Conservation (phyloP, 2,329 filamentous ascomycete species). For the Pezicula neosporulosa region DNA sequence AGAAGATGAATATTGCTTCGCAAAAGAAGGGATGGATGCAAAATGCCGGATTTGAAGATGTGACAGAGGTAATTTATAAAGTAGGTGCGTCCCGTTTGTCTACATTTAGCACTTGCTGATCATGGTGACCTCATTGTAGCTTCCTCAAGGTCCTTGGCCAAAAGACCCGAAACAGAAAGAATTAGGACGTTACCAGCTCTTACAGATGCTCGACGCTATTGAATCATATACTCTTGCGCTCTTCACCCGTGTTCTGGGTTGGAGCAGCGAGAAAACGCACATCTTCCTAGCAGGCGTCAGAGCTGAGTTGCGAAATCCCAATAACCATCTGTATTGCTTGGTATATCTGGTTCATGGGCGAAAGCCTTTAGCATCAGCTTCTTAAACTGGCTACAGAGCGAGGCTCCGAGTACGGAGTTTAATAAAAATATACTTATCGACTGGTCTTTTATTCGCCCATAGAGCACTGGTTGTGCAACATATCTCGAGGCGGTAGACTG, state of each 20-base stretch:
- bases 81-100: background rate
- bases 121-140: background rate
- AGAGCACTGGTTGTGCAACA: too few species aligned
- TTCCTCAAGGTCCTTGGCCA: constrained; percentile 29
- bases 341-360: background rate
- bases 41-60: constrained; percentile 36
- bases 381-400: too few species aligned
- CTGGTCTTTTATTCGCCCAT: too few species aligned
- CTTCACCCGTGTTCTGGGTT: constrained; percentile 42
- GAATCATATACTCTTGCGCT: constrained; percentile 47
- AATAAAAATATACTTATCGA: too few species aligned
- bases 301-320: constrained; percentile 1
- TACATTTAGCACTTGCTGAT: background rate
- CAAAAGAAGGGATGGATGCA: constrained; percentile 16
- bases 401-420: too few species aligned
- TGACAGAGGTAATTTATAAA: constrained; percentile 15
- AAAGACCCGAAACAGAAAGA: constrained; percentile 42
- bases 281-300: constrained; percentile 4
- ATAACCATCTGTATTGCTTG: constrained; percentile 5
- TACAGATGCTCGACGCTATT: constrained; percentile 42
- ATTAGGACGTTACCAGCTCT: constrained; percentile 45
- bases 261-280: constrained; percentile 33
- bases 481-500: too few species aligned
- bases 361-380: background rate
- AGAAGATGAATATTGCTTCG: constrained; percentile 5